Base-by-base conservation (phyloP, 257 asterid species). In the Solanum sparsipilum region DNA sequence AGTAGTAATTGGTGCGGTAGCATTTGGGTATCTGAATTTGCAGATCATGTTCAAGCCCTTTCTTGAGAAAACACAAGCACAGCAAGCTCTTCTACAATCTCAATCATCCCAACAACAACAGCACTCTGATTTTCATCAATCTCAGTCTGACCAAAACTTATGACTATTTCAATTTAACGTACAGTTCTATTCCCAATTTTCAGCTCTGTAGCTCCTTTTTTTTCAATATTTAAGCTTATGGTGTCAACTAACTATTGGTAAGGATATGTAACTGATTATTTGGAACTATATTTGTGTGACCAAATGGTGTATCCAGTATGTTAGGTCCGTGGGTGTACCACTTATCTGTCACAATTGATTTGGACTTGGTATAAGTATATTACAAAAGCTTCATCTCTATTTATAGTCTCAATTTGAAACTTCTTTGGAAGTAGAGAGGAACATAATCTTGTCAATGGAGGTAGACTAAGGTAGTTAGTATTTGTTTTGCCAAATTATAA, bases 31-130 rank as follows among this genome's bases (percentile, higher is more conserved):
- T 93, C 90, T 96, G 83, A 93, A 94, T 86, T 90, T 96, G 52
- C 95, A 94, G 65, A 89, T 96, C 90, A 98, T 98, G 9, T 95
- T 96, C 94, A 94, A 93, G 67, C 98, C 99, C 70, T 94, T 89
- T 88, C 95, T 96, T 9, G 95, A 94, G 90, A 93, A 86, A 92
- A 95, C 98, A 63, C 95, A 93, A 88, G 93, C 92, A 46, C 98
- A 86, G 27, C 93, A 92, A 41, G 85, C 91, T 68, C 93, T 92
- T 13, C 91, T 68, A 60, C 65, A 56, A 20, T 20, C 65, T 7
- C 92, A 88, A 83, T 75, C 91, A 87, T 60, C 87, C 5, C 87
- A 86, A 41, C 88, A 85, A 56, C 88, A 79, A 48, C 88, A 91
- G 15, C 87, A 27, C 2, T 6, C 84, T 76, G 60, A 76, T 12